A percentile compares a stretch with the other conserved stretches of the same genome.
Evolutionary conservation across 768 basidiomycete genomes (phyloP).

Genomic region (Russula dissimulans): DNA sequence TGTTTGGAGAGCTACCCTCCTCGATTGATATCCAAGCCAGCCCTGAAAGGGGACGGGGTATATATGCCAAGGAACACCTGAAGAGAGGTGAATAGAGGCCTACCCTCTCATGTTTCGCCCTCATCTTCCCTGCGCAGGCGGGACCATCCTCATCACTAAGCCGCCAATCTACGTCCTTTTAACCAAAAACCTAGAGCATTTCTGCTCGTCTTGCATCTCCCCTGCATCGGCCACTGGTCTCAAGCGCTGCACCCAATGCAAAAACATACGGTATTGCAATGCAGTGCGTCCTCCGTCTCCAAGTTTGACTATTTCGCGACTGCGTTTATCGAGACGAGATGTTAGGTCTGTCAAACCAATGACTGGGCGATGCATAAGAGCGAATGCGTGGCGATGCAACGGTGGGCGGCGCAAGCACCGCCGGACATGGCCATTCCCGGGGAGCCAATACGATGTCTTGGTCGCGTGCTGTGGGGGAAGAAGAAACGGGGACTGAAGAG

Average conservation of each 20-base stretch:
- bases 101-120: not conserved
- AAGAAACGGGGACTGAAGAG: constrained; percentile 45
- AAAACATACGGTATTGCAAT: constrained; percentile 65
- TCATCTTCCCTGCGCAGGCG: constrained; percentile 35
- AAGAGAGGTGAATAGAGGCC: constrained; percentile 5
- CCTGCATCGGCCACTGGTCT: constrained; percentile 32
- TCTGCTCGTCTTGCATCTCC: constrained; percentile 64
- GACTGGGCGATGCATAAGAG: constrained; percentile 71
- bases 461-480: constrained; percentile 59
- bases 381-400: constrained; percentile 66
- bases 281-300: constrained; percentile 35
- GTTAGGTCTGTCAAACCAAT: constrained; percentile 55
- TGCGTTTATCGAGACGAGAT: not conserved
- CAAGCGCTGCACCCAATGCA: constrained; percentile 70
- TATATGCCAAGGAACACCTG: constrained; percentile 19
- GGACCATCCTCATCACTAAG: constrained; percentile 42
- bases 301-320: not conserved
- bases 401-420: constrained; percentile 45
- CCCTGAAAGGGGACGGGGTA: constrained; percentile 15
- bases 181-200: constrained; percentile 43
- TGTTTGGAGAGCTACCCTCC: constrained; percentile 11
- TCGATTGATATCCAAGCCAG: constrained; percentile 1
- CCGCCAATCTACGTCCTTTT: constrained; percentile 63
- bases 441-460: constrained; percentile 75
- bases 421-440: constrained; percentile 45